phyloP scores from a whole-genome alignment of 1,284 basidiomycete genomes.

The Boletus chippewaensis region DNA sequence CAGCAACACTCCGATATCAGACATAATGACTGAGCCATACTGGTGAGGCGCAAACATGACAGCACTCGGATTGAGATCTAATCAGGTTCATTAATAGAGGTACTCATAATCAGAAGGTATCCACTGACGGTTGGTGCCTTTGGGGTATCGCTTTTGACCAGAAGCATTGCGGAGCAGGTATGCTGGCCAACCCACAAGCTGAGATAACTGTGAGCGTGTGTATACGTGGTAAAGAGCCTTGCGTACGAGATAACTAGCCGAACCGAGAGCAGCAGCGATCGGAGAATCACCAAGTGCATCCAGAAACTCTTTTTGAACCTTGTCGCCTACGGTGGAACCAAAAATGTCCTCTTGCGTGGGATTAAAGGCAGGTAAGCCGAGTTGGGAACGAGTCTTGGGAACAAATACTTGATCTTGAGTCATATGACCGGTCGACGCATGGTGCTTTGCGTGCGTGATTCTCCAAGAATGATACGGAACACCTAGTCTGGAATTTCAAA shows the following conservation, averaged over 20 bases:
- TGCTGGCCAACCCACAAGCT: constrained; percentile 82
- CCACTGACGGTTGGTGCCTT: constrained; percentile 72
- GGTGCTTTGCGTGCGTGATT: constrained; percentile 94
- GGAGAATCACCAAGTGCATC: constrained; percentile 95
- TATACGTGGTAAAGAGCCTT: background rate
- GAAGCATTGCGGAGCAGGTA: constrained; percentile 86
- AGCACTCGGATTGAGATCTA: constrained; percentile 79
- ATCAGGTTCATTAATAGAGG: background rate
- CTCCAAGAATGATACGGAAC: constrained; percentile 99
- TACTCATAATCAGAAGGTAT: background rate
- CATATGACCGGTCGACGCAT: constrained; percentile 92
- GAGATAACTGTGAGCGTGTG: constrained; percentile 6
- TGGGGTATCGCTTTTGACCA: constrained; percentile 83
- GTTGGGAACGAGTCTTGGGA: constrained; percentile 78
- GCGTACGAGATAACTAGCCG: constrained; percentile 67
- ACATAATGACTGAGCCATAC: constrained; percentile 71
- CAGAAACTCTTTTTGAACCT: constrained; percentile 72
- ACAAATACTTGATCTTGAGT: constrained; percentile 97
- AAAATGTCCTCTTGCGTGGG: constrained; percentile 61
- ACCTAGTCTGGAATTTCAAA: constrained; percentile 56
- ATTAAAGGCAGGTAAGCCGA: constrained; percentile 59
- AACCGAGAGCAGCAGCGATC: constrained; percentile 63
- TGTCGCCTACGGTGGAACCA: constrained; percentile 64
- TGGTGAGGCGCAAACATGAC: constrained; percentile 87
- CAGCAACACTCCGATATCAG: constrained; percentile 78